Percentiles rank a stretch among this genome's conserved stretches.
Conservation (phyloP, 106 monocot species). For the Cymbidium sinense region DNA sequence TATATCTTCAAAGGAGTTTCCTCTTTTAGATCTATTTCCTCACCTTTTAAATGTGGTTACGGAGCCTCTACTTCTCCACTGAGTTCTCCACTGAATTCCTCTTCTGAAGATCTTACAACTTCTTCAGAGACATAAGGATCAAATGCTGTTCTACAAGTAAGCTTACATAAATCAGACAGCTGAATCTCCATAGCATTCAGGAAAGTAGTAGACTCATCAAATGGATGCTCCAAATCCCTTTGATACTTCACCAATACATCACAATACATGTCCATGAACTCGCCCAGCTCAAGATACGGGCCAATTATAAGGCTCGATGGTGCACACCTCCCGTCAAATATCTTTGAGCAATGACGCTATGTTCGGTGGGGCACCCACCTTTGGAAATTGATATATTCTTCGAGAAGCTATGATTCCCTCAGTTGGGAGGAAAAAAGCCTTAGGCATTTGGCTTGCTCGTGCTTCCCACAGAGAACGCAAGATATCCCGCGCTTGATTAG, state of each 20-base stretch:
- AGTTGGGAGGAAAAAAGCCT: too few relatives aligned
- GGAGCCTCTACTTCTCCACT: too few relatives aligned
- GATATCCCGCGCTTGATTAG: too few relatives aligned
- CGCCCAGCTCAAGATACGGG: constrained; percentile 47
- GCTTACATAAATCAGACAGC: constrained; percentile 35
- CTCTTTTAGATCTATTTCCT: too few relatives aligned
- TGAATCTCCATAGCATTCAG: constrained; percentile 31
- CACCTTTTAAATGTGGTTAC: too few relatives aligned
- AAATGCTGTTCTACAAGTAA: background rate
- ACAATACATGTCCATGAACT: constrained; percentile 50
- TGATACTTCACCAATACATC: constrained; percentile 37
- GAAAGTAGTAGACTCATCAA: constrained; percentile 48
- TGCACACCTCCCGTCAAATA: constrained; percentile 17
- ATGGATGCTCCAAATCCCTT: constrained; percentile 34
- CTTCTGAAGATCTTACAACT: too few relatives aligned
- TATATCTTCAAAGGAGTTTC: too few relatives aligned
- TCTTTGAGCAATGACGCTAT: constrained; percentile 37
- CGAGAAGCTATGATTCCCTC: too few relatives aligned
- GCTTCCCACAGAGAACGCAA: too few relatives aligned
- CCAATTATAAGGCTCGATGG: constrained; percentile 1
- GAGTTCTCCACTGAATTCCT: too few relatives aligned
- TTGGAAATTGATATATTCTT: too few relatives aligned
- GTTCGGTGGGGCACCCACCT: constrained; percentile 60
- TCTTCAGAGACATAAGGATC: background rate
- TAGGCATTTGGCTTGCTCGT: too few relatives aligned